Conservation (phyloP, 2,329 filamentous ascomycete genomes). For the Ophiosphaerella herpotricha region DNA sequence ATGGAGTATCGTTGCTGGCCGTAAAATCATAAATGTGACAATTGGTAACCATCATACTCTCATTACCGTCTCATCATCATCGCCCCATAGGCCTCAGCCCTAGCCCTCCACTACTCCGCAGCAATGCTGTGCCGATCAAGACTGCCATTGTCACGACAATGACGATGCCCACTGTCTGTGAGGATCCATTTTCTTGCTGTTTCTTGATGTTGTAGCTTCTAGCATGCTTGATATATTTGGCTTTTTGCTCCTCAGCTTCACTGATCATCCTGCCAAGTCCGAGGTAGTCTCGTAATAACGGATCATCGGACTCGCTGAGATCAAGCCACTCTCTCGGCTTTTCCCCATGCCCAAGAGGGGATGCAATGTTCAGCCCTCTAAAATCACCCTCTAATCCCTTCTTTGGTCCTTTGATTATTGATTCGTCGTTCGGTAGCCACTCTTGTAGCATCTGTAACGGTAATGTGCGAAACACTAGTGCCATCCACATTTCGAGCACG, state of each 20-base stretch:
- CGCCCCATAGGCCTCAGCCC: too few relatives aligned
- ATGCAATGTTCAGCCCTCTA: constrained; percentile 36
- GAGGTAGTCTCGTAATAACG: constrained; percentile 28
- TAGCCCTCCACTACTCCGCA: not conserved
- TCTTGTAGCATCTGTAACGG: constrained; percentile 20
- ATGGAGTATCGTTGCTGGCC: too few relatives aligned
- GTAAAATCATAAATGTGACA: too few relatives aligned
- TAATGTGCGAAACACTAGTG: constrained; percentile 36
- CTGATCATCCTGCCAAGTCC: constrained; percentile 1
- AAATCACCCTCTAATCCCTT: constrained; percentile 22
- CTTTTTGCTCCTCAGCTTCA: not conserved
- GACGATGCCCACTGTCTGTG: not conserved
- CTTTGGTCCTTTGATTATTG: not conserved
- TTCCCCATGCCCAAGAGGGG: constrained; percentile 37
- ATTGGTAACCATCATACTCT: too few relatives aligned
- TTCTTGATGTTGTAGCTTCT: constrained; percentile 3
- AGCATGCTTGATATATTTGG: not conserved
- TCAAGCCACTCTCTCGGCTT: constrained; percentile 25
- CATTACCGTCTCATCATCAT: too few relatives aligned
- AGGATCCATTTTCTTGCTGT: not conserved
- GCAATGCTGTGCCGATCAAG: not conserved
- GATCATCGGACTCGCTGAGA: constrained; percentile 26
- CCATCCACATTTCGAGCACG: constrained; percentile 44
- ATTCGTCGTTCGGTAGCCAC: constrained; percentile 25
- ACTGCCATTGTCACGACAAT: not conserved